Evolutionary conservation across 1,284 basidiomycete genomes (phyloP).

Genomic region (Cryptococcus depauperatus): DNA sequence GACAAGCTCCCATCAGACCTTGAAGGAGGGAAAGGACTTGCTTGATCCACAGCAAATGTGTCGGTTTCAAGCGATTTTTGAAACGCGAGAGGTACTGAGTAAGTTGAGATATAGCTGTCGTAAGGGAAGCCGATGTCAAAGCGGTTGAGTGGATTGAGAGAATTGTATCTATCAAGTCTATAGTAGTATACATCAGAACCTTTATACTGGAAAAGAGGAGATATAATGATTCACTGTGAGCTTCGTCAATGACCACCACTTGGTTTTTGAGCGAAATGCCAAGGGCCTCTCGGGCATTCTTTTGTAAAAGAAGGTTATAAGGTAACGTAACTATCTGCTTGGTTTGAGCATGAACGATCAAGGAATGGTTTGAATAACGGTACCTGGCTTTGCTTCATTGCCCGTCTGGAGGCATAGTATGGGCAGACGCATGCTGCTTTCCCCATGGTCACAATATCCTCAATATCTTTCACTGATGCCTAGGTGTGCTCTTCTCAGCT

Average conservation of each 20-base stretch:
- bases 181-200: not conserved
- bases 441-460: conserved; percentile 76
- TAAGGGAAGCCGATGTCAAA: conserved; percentile 56
- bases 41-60: conserved; percentile 70
- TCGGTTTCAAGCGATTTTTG: conserved; percentile 61
- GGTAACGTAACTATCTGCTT: conserved; percentile 85
- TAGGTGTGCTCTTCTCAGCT: conserved; percentile 32
- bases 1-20: conserved; percentile 56
- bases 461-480: conserved; percentile 87
- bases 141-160: conserved; percentile 73
- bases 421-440: conserved; percentile 65
- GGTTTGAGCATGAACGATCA: conserved; percentile 3
- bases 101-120: conserved; percentile 66
- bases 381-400: conserved; percentile 84
- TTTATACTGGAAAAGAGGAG: not conserved
- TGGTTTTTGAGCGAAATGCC: conserved; percentile 75
- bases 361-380: no score
- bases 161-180: conserved; percentile 65
- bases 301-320: conserved; percentile 85
- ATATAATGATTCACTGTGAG: conserved; percentile 64
- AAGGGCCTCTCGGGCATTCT: conserved; percentile 73
- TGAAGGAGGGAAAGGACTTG: conserved; percentile 67
- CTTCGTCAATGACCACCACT: conserved; percentile 89
- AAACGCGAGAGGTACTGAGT: conserved; percentile 72
- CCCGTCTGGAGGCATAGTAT: conserved; percentile 82